phyloP scores from a whole-genome alignment of 805 yeast species.

The Kazachstania kunashirensis region DNA sequence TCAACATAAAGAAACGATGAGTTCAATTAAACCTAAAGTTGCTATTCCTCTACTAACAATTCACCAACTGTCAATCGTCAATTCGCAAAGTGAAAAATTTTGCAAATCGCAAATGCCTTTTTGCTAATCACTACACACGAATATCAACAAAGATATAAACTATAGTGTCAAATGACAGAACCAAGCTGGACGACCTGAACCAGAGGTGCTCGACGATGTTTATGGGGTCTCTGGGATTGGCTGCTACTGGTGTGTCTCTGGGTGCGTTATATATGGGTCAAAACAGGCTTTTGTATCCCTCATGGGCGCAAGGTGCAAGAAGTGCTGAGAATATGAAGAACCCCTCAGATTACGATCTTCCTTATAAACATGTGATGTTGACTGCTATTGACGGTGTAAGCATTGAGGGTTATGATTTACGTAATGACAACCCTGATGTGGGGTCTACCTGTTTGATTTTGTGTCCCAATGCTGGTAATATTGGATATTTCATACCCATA shows the following conservation, averaged over 20 bases:
- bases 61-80: too few species aligned
- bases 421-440: constrained; percentile 27
- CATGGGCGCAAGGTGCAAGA: constrained; percentile 65
- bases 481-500: constrained; percentile 80
- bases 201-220: too few species aligned
- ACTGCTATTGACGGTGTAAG: constrained; percentile 60
- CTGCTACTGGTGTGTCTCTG: constrained; percentile 37
- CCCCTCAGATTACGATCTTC: constrained; percentile 61
- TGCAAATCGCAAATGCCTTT: too few species aligned
- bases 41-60: too few species aligned
- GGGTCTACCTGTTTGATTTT: constrained; percentile 62
- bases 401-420: constrained; percentile 50
- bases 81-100: too few species aligned
- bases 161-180: too few species aligned
- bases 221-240: too few species aligned
- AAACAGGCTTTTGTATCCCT: constrained; percentile 64
- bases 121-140: too few species aligned
- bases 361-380: constrained; percentile 50
- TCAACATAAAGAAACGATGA: too few species aligned
- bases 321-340: constrained; percentile 59
- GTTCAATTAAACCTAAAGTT: too few species aligned
- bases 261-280: constrained; percentile 56
- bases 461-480: constrained; percentile 93
- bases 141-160: too few species aligned
- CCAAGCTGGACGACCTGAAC: too few species aligned